These are phyloP conservation scores for Monosporozyma yasuniensis DNA, from an alignment of 805 yeast genomes.

Conservation along the genomic window DNA sequence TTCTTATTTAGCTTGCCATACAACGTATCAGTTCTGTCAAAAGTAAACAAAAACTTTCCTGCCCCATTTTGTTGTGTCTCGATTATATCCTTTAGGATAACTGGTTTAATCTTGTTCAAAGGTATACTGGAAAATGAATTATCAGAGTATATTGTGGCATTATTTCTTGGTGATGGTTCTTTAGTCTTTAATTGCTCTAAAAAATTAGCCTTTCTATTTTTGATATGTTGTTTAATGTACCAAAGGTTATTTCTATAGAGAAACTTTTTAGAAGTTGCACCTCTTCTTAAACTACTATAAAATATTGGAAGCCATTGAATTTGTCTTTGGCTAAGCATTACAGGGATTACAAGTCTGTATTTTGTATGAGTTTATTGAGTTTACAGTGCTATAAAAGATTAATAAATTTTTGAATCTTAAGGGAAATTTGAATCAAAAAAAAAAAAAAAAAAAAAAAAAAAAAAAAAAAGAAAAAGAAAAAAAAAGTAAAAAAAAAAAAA, in stretches of 20 bases:
- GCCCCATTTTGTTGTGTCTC: neutral
- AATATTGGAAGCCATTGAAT: conserved; percentile 1
- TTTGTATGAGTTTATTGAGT: no score
- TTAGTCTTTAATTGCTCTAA: neutral
- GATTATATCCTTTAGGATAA: neutral
- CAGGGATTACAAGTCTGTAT: no score
- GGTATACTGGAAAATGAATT: neutral
- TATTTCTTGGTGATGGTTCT: neutral
- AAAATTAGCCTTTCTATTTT: neutral
- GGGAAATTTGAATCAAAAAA: no score
- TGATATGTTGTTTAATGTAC: neutral
- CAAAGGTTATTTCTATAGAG: neutral
- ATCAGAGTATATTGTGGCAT: neutral
- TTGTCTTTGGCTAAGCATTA: neutral
- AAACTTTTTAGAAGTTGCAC: neutral
- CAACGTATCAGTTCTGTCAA: neutral
- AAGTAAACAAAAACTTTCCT: neutral
- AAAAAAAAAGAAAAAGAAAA: no score
- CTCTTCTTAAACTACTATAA: neutral
- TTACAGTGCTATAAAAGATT: no score
- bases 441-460: no score
- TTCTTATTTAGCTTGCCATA: neutral
- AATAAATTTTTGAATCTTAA: no score
- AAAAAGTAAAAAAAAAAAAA: no score
- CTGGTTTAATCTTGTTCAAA: neutral